phyloP scores from a whole-genome alignment of 2,329 filamentous ascomycete species.

The Penicillium sclerotigenum region DNA sequence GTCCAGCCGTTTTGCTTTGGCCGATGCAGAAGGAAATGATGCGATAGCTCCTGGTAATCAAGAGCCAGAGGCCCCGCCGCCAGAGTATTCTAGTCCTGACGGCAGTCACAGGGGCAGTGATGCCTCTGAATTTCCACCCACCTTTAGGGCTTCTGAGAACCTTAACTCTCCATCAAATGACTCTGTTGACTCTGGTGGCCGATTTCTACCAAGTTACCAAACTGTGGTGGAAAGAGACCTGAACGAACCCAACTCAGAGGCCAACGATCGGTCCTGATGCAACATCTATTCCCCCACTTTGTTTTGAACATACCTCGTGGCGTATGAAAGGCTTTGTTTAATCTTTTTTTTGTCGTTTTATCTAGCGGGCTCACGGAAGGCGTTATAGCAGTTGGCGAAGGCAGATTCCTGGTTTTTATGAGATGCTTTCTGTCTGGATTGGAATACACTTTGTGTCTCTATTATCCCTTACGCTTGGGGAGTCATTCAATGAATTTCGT shows the following conservation, averaged over 20 bases:
- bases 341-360: constrained; percentile 17
- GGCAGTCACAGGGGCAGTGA: constrained; percentile 56
- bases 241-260: constrained; percentile 5
- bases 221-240: constrained; percentile 17
- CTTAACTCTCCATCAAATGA: background rate
- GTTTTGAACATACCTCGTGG: constrained; percentile 14
- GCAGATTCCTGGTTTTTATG: constrained; percentile 10
- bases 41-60: constrained; percentile 18
- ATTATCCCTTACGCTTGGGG: background rate
- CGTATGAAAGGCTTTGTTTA: constrained; percentile 2
- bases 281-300: constrained; percentile 1
- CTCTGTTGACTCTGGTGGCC: background rate
- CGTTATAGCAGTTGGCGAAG: constrained; percentile 18
- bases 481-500: constrained; percentile 13
- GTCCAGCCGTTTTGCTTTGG: constrained; percentile 49
- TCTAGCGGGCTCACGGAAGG: constrained; percentile 25
- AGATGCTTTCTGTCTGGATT: background rate
- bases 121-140: constrained; percentile 41
- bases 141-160: background rate
- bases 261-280: background rate
- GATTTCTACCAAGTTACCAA: constrained; percentile 21
- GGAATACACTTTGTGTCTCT: constrained; percentile 1
- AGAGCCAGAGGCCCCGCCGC: constrained; percentile 32
- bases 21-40: constrained; percentile 20
- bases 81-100: constrained; percentile 56